These are phyloP conservation scores for Wallacemonas sp. DNA, from an alignment of 208 protist genomes.

Conservation along the genomic window DNA sequence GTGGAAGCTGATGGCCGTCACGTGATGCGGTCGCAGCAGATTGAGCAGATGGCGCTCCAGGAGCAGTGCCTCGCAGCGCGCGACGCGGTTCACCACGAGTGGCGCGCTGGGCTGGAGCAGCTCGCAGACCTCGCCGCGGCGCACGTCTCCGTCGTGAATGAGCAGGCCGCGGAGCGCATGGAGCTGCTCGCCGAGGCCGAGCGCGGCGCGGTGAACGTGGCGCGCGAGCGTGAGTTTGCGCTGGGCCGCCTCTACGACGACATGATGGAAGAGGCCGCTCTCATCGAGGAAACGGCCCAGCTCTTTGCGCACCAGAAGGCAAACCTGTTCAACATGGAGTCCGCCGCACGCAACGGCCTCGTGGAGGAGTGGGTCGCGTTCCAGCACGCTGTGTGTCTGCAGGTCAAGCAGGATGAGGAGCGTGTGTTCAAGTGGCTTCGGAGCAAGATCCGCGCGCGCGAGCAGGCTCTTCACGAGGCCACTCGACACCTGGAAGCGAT, in stretches of 20 bases:
- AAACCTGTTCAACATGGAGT: conserved; percentile 24
- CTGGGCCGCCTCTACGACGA: conserved; percentile 23
- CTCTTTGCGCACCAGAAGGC: conserved; percentile 24
- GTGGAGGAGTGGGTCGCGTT: conserved; percentile 20
- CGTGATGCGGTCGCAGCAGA: background rate
- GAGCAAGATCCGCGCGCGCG: conserved; percentile 16
- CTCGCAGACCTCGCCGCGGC: background rate
- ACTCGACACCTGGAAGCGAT: conserved; percentile 36
- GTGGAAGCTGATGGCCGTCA: conserved; percentile 17
- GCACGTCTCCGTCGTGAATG: background rate
- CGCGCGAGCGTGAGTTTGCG: conserved; percentile 17
- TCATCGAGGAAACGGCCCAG: conserved; percentile 27
- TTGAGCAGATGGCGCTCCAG: conserved; percentile 9
- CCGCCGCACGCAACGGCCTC: conserved; percentile 15
- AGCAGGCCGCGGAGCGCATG: conserved; percentile 15
- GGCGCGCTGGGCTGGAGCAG: conserved; percentile 7
- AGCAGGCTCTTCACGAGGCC: conserved; percentile 27
- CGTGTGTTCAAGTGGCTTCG: conserved; percentile 14
- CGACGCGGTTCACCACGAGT: conserved; percentile 15
- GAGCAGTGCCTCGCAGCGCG: conserved; percentile 6
- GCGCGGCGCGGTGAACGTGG: conserved; percentile 20
- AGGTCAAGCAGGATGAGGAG: conserved; percentile 30
- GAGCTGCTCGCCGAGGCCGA: conserved; percentile 20
- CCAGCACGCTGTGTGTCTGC: conserved; percentile 32
- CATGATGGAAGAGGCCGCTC: conserved; percentile 17